phyloP scores from a whole-genome alignment of 108 stramenopile species.

The Schizochytrium sp. region DNA sequence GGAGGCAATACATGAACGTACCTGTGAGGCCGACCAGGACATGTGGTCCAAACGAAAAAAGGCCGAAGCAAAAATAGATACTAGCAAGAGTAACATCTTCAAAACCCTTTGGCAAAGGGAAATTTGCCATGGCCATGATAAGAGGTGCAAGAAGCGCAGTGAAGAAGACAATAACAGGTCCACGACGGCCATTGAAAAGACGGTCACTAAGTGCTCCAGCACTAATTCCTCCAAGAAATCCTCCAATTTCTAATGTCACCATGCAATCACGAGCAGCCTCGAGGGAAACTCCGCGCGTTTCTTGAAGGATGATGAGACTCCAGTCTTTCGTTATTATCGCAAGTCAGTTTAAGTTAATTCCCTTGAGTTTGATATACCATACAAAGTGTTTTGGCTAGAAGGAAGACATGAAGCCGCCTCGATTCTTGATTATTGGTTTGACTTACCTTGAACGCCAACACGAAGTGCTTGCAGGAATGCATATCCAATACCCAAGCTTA shows the following conservation, averaged over 20 bases:
- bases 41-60: conserved; percentile 56
- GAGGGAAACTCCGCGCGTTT: neutral
- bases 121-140: neutral
- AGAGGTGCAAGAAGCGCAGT: conserved; percentile 16
- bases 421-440: no score
- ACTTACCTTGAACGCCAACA: conserved; percentile 42
- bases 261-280: conserved; percentile 29
- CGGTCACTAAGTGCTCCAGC: conserved; percentile 48
- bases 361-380: no score
- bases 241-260: conserved; percentile 17
- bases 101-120: neutral
- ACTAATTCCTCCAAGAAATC: conserved; percentile 34
- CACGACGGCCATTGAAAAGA: conserved; percentile 15
- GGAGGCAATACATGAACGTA: neutral
- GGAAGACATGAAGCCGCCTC: no score
- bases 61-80: conserved; percentile 20
- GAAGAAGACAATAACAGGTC: conserved; percentile 49
- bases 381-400: no score
- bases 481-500: conserved; percentile 52
- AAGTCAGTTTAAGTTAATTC: no score
- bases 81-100: neutral
- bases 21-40: conserved; percentile 54
- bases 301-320: conserved; percentile 43
- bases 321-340: neutral
- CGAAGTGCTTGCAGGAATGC: conserved; percentile 8